Base-by-base conservation (phyloP, 2,329 filamentous ascomycete genomes). In the Amauroascus niger region DNA sequence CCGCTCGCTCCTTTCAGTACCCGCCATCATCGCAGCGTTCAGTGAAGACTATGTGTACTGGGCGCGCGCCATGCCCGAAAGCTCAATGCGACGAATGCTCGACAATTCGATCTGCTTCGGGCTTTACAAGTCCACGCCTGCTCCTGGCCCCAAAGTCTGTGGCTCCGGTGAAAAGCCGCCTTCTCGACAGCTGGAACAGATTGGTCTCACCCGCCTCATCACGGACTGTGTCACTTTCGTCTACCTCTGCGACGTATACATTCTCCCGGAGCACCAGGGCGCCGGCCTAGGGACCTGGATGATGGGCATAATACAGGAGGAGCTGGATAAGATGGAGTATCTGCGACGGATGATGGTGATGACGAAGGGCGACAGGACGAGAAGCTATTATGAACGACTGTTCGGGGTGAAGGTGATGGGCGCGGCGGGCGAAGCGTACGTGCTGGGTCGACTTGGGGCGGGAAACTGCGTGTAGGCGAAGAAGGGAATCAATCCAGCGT, bases 191-290 rank as follows among this genome's bases (percentile, higher is more conserved):
- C 63, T 61, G 8, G 64, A 66, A n/a, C 70, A 75, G 60, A 71
- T 85, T 47, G 82, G 81, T 0, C 74, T 83, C 53, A 77, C 76
- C 1, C 75, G 85, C 32, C 66, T 86, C n/a, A 71, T 88, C 49
- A 88, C 84, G 7, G 86, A 88, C 67, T 77, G 79, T 61, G 76
- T 81, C 45, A 84, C 83, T 0, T 80, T 87, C 60, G 82, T 78
- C 32, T 88, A 86, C 61, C 68, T 85, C 37, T 84, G 83, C 24
- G 84, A 87, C 62, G 80, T 87, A 18, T 87, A 84, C 65, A 72
- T 87, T 20, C 65, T 80, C 2, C 72, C 77, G 0, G 73, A 76
- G 37, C 79, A 81, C 61, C 82, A 84, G 63, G 76, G 78, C 3
- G 71, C 74, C 8, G 83, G 84, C 0, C 71, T 88, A 1, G 84